Percentiles rank a stretch among this genome's conserved stretches.
Conservation (phyloP, 1,139 yeast genomes). For the Pichia sp. region DNA sequence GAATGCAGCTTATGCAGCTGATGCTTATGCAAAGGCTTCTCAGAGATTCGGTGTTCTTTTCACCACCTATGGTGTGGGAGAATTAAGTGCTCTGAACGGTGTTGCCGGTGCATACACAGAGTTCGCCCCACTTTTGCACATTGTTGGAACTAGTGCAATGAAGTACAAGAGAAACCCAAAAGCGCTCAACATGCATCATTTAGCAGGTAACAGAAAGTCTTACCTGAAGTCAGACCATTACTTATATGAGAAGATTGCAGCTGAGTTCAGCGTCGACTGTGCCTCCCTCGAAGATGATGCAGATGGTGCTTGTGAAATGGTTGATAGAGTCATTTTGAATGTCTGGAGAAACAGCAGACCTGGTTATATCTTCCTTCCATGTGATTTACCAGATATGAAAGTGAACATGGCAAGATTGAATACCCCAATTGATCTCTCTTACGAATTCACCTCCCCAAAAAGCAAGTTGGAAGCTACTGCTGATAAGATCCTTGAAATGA, state of each 20-base stretch:
- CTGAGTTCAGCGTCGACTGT: constrained; percentile 48
- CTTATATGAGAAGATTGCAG: constrained; percentile 54
- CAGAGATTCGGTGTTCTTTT: constrained; percentile 37
- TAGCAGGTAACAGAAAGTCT: constrained; percentile 48
- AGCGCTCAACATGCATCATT: constrained; percentile 47
- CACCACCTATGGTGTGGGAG: constrained; percentile 82
- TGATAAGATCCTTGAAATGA: constrained; percentile 37
- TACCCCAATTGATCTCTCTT: constrained; percentile 17
- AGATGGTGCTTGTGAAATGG: constrained; percentile 38
- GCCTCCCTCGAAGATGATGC: constrained; percentile 46
- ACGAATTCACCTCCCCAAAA: constrained; percentile 26
- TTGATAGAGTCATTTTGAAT: constrained; percentile 57
- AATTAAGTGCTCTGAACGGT: constrained; percentile 78
- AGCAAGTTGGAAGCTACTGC: constrained; percentile 30
- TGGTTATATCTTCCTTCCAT: constrained; percentile 72
- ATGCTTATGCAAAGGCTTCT: constrained; percentile 61
- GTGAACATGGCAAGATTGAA: constrained; percentile 36
- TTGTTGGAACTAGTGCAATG: constrained; percentile 68
- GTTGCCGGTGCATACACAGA: constrained; percentile 80
- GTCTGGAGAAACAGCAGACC: constrained; percentile 60
- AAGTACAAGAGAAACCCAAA: constrained; percentile 13
- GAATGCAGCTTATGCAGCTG: constrained; percentile 71
- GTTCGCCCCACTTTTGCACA: constrained; percentile 69
- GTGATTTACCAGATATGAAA: constrained; percentile 50
- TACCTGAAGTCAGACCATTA: constrained; percentile 52